phyloP scores from a whole-genome alignment of 2,329 filamentous ascomycete species.

The Xylaria sp. region DNA sequence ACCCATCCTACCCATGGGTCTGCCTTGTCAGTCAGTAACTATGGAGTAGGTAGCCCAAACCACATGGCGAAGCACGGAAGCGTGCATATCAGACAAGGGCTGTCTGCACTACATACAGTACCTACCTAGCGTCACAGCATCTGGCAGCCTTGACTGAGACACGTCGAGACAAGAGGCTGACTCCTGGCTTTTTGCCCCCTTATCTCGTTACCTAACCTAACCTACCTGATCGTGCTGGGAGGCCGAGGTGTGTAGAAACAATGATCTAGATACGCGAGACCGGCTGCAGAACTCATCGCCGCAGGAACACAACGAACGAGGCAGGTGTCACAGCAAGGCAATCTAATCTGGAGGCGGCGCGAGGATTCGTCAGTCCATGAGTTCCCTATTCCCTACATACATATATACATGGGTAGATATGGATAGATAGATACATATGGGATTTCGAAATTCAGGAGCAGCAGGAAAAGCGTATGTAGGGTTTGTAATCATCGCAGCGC shows the following conservation, averaged over 20 bases:
- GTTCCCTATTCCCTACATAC: not conserved
- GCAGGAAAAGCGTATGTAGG: not conserved
- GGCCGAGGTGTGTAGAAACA: not conserved
- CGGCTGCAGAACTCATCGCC: slow-evolving; percentile 11
- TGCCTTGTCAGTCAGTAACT: not conserved
- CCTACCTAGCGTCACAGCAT: not conserved
- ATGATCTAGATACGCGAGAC: slow-evolving; percentile 10
- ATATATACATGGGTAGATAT: not conserved
- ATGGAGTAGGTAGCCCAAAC: not conserved
- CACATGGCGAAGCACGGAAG: not conserved
- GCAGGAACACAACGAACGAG: slow-evolving; percentile 29
- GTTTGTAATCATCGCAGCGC: not conserved
- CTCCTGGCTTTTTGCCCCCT: not conserved
- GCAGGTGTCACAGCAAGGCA: slow-evolving; percentile 30
- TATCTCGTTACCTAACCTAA: not conserved
- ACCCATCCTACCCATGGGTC: not conserved
- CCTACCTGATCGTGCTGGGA: no score
- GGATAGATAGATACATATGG: not conserved
- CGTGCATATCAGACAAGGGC: slow-evolving; percentile 4
- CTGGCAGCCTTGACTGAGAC: not conserved
- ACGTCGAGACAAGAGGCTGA: not conserved
- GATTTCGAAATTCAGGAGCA: not conserved
- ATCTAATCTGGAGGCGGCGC: not conserved
- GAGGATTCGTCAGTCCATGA: not conserved
- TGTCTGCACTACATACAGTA: not conserved